A percentile compares a stretch with the other conserved stretches of the same genome.
These are phyloP conservation scores for Dalechampia spathulata DNA, from an alignment of 441 rosid genomes.

Conservation along the genomic window DNA sequence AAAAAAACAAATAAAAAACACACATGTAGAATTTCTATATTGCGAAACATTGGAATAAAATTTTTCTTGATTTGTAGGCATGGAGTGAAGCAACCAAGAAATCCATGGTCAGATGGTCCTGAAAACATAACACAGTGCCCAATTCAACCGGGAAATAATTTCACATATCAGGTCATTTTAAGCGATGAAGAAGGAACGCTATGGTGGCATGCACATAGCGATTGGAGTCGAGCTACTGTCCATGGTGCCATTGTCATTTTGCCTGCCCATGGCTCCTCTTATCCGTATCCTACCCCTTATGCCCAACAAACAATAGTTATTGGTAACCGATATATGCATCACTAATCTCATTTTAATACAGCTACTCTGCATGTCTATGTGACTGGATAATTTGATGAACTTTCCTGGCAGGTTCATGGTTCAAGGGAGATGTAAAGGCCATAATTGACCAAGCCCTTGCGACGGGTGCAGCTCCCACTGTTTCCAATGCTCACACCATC, in stretches of 20 bases:
- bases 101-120: constrained; percentile 28
- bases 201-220: constrained; percentile 31
- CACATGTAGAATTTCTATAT: too few relatives aligned
- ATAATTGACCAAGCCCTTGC: constrained; percentile 7
- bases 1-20: too few relatives aligned
- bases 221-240: constrained; percentile 20
- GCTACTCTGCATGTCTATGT: neutral
- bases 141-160: constrained; percentile 12
- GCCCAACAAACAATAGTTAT: constrained; percentile 12
- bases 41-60: too few relatives aligned
- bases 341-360: too few relatives aligned
- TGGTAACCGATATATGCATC: neutral
- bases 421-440: constrained; percentile 16
- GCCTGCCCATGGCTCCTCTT: constrained; percentile 1
- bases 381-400: neutral
- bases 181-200: constrained; percentile 20
- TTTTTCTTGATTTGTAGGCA: too few relatives aligned
- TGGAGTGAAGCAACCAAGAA: constrained; percentile 21
- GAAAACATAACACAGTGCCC: constrained; percentile 28
- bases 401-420: constrained; percentile 12
- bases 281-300: constrained; percentile 12
- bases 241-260: constrained; percentile 19
- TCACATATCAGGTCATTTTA: constrained; percentile 6
- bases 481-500: constrained; percentile 19
- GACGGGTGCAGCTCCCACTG: constrained; percentile 2